Base-by-base conservation (phyloP, 2,329 filamentous ascomycete species). In the Fusarium cicatricum region DNA sequence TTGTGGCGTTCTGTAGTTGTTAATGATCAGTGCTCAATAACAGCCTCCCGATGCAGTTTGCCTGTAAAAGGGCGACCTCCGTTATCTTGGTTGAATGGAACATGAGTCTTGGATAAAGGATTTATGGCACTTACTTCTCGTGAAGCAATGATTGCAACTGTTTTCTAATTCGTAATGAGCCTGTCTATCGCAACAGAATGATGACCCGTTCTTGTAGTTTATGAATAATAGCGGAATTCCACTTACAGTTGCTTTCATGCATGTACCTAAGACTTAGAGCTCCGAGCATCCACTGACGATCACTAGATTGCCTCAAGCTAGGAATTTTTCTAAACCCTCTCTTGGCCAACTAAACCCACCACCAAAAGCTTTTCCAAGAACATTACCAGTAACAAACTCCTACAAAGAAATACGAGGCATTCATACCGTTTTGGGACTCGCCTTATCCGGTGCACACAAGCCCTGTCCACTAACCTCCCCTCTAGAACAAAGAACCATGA, bases 401-500 rank as follows among this genome's bases (percentile, higher is more conserved):
- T 26, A 21, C 32, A 39, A 33, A 60, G 31, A 26, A 43, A 29
- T 34, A 19, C 40, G n/a, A 49, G 26, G 32, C 21, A 42, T 42
- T 15, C 14, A 34, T 55, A 50, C 28, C 12, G 28, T 31, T 31
- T 21, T 21, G 21, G 4, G 21, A 21, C 28, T 31, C 28, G 12
- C 28, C 12, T 60, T 60, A 31, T 46, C 36, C n/a, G 17, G 5
- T 16, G 19, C 29, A 33, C n/a, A 31, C 15, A 19, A 33, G 28
- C 44, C 42, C 41, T 29, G 46, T 48, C 40, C 28, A 19, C 21
- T 61, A 38, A 21, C 38, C 39, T 17, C 40, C 11, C 15, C 11
- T 11, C 33, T 39, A 17, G 58, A 33, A 65, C 53, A 62, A 62
- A 65, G 58, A 49, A 47, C 44, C 45, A 82, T 81, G 77, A 68